phyloP scores from a whole-genome alignment of 2,329 filamentous ascomycete genomes.

The Diplocarpon rosae region DNA sequence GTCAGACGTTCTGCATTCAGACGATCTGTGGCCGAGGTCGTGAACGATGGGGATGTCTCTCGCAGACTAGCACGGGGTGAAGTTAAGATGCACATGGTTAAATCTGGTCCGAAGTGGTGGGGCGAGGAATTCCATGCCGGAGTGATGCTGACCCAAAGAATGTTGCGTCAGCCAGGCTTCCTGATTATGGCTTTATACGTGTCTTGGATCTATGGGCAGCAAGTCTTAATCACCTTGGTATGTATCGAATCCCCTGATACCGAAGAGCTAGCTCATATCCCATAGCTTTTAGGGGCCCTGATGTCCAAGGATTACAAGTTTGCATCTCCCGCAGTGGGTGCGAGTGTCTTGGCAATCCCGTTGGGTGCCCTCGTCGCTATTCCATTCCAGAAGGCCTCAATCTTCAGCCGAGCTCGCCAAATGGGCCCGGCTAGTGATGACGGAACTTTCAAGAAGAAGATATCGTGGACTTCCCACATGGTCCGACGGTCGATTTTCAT shows the following conservation, averaged over 20 bases:
- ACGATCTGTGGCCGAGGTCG: conserved; percentile 55
- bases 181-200: conserved; percentile 61
- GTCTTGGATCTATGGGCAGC: conserved; percentile 68
- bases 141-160: conserved; percentile 51
- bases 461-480: conserved; percentile 63
- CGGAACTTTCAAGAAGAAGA: conserved; percentile 48
- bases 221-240: conserved; percentile 61
- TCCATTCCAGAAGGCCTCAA: conserved; percentile 61
- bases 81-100: conserved; percentile 63
- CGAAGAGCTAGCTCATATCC: conserved; percentile 7
- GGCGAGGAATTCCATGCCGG: conserved; percentile 66
- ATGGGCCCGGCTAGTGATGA: conserved; percentile 49
- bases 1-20: conserved; percentile 59
- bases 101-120: conserved; percentile 66
- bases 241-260: conserved; percentile 19
- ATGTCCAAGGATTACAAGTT: conserved; percentile 57
- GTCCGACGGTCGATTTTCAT: conserved; percentile 58
- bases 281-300: conserved; percentile 54
- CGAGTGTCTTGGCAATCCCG: conserved; percentile 54
- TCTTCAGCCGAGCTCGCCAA: conserved; percentile 55
- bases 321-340: conserved; percentile 52
- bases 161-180: conserved; percentile 67
- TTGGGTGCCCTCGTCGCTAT: conserved; percentile 59
- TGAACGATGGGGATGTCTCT: conserved; percentile 40
- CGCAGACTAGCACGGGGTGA: conserved; percentile 58